phyloP scores from a whole-genome alignment of 2,329 filamentous ascomycete species.

The Diaporthe helianthi region DNA sequence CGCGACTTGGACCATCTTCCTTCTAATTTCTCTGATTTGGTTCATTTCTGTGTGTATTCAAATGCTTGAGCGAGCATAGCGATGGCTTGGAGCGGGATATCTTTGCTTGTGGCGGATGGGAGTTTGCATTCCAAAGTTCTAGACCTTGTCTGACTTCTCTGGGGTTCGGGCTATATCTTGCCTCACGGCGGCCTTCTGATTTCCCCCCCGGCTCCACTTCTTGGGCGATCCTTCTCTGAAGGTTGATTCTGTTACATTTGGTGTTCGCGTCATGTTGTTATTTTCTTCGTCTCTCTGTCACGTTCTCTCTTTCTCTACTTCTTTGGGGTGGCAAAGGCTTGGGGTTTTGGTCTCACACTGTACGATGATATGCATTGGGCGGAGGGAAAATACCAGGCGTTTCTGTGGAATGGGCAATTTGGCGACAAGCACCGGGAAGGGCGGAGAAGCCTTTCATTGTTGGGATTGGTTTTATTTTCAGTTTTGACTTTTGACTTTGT shows the following conservation, averaged over 20 bases:
- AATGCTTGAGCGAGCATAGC: slow-evolving; percentile 33
- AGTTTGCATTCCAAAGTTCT: slow-evolving; percentile 31
- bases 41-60: slow-evolving; percentile 25
- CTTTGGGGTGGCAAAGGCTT: neutral
- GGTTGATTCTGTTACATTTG: neutral
- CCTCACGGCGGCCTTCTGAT: slow-evolving; percentile 33
- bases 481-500: neutral
- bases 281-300: neutral
- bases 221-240: neutral
- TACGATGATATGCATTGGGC: slow-evolving; percentile 29
- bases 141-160: slow-evolving; percentile 23
- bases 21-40: slow-evolving; percentile 15
- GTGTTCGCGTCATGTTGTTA: neutral
- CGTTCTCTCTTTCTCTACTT: neutral
- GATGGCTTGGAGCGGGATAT: slow-evolving; percentile 15
- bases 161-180: slow-evolving; percentile 30
- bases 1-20: slow-evolving; percentile 8
- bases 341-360: neutral
- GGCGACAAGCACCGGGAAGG: slow-evolving; percentile 14
- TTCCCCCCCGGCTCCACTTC: neutral
- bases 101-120: slow-evolving; percentile 8
- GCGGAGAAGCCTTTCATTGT: slow-evolving; percentile 5
- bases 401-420: slow-evolving; percentile 35
- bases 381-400: slow-evolving; percentile 45
- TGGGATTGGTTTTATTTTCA: slow-evolving; percentile 12